These are phyloP conservation scores for Rhodotorula kratochvilovae DNA, from an alignment of 768 basidiomycete genomes.

Conservation along the genomic window DNA sequence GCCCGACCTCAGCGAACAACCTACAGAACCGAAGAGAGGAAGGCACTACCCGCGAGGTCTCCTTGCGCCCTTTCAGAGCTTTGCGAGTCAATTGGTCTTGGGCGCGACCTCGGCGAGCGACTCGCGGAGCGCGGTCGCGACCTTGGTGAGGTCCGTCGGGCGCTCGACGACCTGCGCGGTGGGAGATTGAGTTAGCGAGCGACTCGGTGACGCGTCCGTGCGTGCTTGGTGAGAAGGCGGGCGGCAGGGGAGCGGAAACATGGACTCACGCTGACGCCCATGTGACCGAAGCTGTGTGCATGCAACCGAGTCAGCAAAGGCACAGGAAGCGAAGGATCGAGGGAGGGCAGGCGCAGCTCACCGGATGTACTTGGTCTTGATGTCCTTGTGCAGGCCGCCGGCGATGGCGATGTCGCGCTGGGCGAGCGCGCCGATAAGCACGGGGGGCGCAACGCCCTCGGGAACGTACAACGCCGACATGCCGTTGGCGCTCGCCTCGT, in stretches of 20 bases:
- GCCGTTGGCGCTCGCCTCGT: conserved; percentile 66
- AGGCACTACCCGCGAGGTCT: no score
- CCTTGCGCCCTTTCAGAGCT: conserved; percentile 24
- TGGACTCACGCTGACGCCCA: conserved; percentile 68
- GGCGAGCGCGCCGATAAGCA: conserved; percentile 69
- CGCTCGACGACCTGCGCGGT: neutral
- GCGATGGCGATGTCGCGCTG: conserved; percentile 74
- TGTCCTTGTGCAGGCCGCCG: conserved; percentile 75
- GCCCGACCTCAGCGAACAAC: no score
- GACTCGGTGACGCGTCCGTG: no score
- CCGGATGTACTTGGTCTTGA: conserved; percentile 53
- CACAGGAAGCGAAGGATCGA: conserved; percentile 59
- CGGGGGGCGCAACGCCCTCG: conserved; percentile 67
- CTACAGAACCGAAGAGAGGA: no score
- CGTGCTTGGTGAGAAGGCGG: no score
- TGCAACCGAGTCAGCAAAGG: conserved; percentile 49
- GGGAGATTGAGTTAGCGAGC: no score
- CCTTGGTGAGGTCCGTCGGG: conserved; percentile 61
- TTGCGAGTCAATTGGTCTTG: conserved; percentile 18
- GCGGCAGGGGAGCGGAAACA: conserved; percentile 48
- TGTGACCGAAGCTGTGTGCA: conserved; percentile 68
- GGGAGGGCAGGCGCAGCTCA: neutral
- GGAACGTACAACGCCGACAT: conserved; percentile 94
- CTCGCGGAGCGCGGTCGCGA: conserved; percentile 60
- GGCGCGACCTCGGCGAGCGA: conserved; percentile 20